These are phyloP conservation scores for Penicillium cinerascens DNA, from an alignment of 495 filamentous ascomycete genomes.

Conservation along the genomic window DNA sequence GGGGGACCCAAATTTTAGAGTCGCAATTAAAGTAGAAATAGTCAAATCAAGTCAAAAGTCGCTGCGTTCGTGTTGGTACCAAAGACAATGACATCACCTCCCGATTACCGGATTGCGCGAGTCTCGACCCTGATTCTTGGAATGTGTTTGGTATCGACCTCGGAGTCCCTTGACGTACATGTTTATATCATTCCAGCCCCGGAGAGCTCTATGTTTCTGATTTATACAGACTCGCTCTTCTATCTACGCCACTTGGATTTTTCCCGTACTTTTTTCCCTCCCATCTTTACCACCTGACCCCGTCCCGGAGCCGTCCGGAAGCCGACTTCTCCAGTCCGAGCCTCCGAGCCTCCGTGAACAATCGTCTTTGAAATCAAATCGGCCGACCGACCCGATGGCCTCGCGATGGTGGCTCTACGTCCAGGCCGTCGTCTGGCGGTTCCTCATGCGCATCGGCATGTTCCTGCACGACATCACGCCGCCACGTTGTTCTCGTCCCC, in stretches of 20 bases:
- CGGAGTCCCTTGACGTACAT: background rate
- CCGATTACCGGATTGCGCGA: conserved; percentile 2
- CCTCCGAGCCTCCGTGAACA: background rate
- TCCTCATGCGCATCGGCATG: conserved; percentile 78
- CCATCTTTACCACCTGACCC: background rate
- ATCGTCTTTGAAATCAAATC: background rate
- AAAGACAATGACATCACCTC: conserved; percentile 10
- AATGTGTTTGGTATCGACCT: background rate
- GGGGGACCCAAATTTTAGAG: background rate
- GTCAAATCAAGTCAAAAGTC: background rate
- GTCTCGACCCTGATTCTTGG: background rate
- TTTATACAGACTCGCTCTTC: background rate
- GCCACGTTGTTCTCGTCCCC: conserved; percentile 62
- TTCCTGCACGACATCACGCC: conserved; percentile 64
- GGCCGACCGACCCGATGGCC: conserved; percentile 31
- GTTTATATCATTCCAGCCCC: background rate
- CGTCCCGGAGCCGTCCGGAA: background rate
- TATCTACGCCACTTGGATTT: background rate
- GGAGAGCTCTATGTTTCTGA: background rate
- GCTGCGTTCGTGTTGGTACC: background rate
- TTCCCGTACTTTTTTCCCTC: background rate
- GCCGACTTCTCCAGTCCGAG: background rate
- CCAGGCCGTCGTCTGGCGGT: conserved; percentile 73
- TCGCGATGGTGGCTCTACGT: conserved; percentile 66
- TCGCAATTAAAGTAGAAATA: background rate